Evolutionary conservation across 2,329 filamentous ascomycete species (phyloP), one percentile per base, ranked within the genome.

Genomic region (Lachnellula subtilissima): DNA sequence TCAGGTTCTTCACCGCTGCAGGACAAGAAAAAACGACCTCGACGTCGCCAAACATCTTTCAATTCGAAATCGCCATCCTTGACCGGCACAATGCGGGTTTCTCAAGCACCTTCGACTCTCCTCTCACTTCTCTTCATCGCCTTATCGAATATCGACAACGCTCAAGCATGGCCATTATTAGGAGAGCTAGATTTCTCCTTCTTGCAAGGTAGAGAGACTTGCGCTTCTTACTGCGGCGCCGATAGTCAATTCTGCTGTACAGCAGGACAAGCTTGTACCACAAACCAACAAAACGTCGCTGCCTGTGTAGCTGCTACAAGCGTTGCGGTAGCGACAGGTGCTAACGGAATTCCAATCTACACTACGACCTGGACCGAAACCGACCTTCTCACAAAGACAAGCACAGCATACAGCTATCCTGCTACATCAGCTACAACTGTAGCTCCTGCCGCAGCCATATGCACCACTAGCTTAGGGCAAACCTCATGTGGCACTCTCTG

Each of bases 401-500:
- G 78, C 69, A 85, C 82, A 14, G 11, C 11, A 28, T 72, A 77
- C 67, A 81, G 75, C 69, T 81, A 73, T 37, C 74, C 54, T 28
- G 37, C 61, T 28, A 56, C 61, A 36, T 25, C 56, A 22, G 28
- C 54, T 4, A 39, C 45, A 17, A 37, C 32, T 25, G 35, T 51
- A 15, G 43, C 51, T 25, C 8, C 57, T 3, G 53, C 77, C 5
- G 70, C 73, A 19, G 74, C 74, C 2, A 76, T 73, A 60, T 87
- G 83, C 67, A 69, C 76, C 1, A 81, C 83, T 1, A 66, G 64
- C n/a, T 70, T 75, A 4, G 78, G 80, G 54, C 74, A 89, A 71
- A 78, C 78, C 7, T 76, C 81, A 3, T 92, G 88, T 68, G 87
- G 87, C 35, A 69, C 69, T 52, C 85, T 86, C 56, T 92, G 88